phyloP scores from a whole-genome alignment of 2,329 filamentous ascomycete genomes.

The Fonsecaea multimorphosa region DNA sequence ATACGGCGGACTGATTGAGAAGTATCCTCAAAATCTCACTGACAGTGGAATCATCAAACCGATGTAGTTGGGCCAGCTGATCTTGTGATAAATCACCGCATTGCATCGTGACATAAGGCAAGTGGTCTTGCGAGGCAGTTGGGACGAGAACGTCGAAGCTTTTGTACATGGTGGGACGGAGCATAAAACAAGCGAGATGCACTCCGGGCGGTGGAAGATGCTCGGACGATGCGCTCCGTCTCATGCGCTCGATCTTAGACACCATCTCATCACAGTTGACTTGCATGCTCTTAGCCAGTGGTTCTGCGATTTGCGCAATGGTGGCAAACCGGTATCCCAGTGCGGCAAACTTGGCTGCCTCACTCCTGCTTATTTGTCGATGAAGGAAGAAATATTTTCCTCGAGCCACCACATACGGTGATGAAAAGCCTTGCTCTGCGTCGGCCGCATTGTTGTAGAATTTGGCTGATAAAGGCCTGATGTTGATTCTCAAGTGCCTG shows the following conservation, averaged over 20 bases:
- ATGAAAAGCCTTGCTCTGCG: constrained; percentile 25
- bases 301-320: constrained; percentile 69
- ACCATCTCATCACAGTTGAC: constrained; percentile 69
- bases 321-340: constrained; percentile 80
- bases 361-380: constrained; percentile 64
- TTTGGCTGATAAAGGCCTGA: constrained; percentile 39
- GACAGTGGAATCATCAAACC: constrained; percentile 51
- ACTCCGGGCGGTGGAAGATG: constrained; percentile 45
- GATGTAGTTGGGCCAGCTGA: constrained; percentile 60
- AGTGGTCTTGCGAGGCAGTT: constrained; percentile 61
- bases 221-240: constrained; percentile 53
- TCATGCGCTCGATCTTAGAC: constrained; percentile 68
- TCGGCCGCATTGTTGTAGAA: constrained; percentile 49
- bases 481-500: not conserved
- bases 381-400: constrained; percentile 84
- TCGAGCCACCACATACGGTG: constrained; percentile 40
- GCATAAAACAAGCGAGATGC: constrained; percentile 52
- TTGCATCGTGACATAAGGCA: constrained; percentile 65
- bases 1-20: constrained; percentile 22
- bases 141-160: constrained; percentile 70
- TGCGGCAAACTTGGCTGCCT: constrained; percentile 69
- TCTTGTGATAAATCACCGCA: constrained; percentile 60
- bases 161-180: constrained; percentile 57
- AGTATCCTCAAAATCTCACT: constrained; percentile 47
- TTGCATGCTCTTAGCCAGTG: constrained; percentile 75